phyloP scores from a whole-genome alignment of 257 asterid genomes.

The Voacanga thouarsii region DNA sequence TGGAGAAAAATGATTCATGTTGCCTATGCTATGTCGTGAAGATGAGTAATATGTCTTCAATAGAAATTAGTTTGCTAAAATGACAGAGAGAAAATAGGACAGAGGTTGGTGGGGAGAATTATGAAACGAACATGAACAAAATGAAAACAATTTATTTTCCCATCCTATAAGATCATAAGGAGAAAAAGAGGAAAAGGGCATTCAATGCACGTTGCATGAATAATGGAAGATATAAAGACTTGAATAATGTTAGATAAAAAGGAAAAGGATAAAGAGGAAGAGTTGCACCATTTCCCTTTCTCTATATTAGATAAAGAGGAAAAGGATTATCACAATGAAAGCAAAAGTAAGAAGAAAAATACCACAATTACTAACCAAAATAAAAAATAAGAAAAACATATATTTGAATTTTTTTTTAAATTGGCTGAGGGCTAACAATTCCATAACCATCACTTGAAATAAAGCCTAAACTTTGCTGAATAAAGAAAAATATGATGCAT shows the following conservation, averaged over 20 bases:
- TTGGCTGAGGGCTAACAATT: neutral
- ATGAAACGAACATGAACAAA: neutral
- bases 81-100: too few species aligned
- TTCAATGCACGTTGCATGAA: neutral
- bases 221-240: neutral
- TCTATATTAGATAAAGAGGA: neutral
- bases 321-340: neutral
- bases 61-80: too few species aligned
- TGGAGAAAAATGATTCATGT: too few species aligned
- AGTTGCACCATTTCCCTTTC: neutral
- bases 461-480: neutral
- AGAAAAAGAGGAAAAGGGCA: neutral
- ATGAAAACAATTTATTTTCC: neutral
- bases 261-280: too few species aligned
- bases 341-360: neutral
- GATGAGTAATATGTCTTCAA: too few species aligned
- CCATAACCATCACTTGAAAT: neutral
- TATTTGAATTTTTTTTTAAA: neutral
- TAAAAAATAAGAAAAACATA: neutral
- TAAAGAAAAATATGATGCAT: neutral
- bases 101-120: neutral
- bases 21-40: too few species aligned
- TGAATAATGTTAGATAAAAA: too few species aligned
- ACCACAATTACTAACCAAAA: neutral
- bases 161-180: neutral